Conservation (phyloP, 805 yeast species). For the Candida parachauliodes region DNA sequence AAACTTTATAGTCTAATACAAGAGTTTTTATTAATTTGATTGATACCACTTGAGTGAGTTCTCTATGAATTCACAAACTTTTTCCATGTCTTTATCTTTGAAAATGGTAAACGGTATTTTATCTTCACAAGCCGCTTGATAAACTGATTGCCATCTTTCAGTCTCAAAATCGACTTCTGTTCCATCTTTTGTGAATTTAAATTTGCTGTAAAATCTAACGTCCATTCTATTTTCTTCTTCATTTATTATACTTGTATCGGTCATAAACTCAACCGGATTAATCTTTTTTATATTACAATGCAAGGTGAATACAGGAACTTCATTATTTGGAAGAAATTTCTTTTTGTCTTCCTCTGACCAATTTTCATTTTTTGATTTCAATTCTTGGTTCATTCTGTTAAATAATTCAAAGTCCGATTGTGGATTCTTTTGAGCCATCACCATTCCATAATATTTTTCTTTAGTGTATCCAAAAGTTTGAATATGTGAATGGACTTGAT, state of each 20-base stretch:
- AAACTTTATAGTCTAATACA: conserved; percentile 8
- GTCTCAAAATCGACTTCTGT: conserved; percentile 13
- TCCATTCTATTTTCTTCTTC: conserved; percentile 10
- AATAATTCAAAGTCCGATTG: conserved; percentile 18
- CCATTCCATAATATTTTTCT: conserved; percentile 19
- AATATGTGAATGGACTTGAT: conserved; percentile 17
- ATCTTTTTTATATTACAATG: conserved; percentile 20
- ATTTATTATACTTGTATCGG: conserved; percentile 6
- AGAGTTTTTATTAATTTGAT: background rate
- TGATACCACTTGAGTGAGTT: conserved; percentile 10
- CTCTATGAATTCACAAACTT: conserved; percentile 15
- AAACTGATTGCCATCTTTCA: conserved; percentile 11
- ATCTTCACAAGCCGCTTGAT: conserved; percentile 10
- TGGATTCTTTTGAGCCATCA: conserved; percentile 32
- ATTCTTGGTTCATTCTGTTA: conserved; percentile 4
- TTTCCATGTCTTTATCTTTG: conserved; percentile 7
- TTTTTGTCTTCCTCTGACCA: conserved; percentile 7
- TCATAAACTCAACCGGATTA: conserved; percentile 11
- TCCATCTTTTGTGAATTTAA: conserved; percentile 5
- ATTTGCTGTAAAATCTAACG: conserved; percentile 11
- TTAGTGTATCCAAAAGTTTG: conserved; percentile 23
- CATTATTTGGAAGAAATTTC: conserved; percentile 2
- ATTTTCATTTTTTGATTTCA: conserved; percentile 3
- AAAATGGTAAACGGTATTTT: conserved; percentile 10
- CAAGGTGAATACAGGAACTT: conserved; percentile 12